Evolutionary conservation across 768 basidiomycete genomes (phyloP), one percentile per base, ranked within the genome.

Genomic region (Lyophyllum atratum): DNA sequence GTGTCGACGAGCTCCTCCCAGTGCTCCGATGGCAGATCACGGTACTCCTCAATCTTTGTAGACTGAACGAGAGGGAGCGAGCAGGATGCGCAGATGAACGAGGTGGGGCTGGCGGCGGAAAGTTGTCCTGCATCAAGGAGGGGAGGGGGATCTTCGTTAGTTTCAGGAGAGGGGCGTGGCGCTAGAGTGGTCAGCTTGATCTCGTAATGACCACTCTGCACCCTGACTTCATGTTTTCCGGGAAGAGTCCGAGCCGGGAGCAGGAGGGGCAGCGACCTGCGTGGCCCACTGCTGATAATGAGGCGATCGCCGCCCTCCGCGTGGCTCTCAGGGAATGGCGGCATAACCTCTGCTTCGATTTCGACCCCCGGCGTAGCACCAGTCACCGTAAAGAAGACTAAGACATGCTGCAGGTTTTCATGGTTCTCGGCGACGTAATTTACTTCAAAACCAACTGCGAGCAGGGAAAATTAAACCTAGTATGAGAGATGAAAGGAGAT

Each of bases 1-100:
- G 95, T 90, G 60, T 98, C 96, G 19, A 98, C 85, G 15, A 98
- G 85, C 70, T 98, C 96, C 60, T 93, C 89, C 96, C 96, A 98
- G 65, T 98, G 90, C 68, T 98, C 95, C 4, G 92, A 95, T 3
- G 96, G 96, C 12, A 98, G 76, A 67, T 97, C 95, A 37, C 87
- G 84, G 70, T 91, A 98, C 44, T 72, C 75, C 24, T 57, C 59
- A 19, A 84, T 68, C 40, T 72, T 74, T 5, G 83, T 71, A 0
- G 80, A 73, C 34, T 87, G 80, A 37, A 95, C 80, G 31, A 96
- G 73, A 11, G 89, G 87, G 10, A 92, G 75, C 3, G 90, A 88
- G 67, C 94, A 96, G 1, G 87, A 88, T 2, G 87, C 76, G 66
- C 94, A 96, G 14, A 83, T 80, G 74, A 92, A 93, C 3, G 82